Evolutionary conservation across 768 basidiomycete species (phyloP), one percentile per base, ranked within the genome.

Genomic region (Agaricus subrufescens): DNA sequence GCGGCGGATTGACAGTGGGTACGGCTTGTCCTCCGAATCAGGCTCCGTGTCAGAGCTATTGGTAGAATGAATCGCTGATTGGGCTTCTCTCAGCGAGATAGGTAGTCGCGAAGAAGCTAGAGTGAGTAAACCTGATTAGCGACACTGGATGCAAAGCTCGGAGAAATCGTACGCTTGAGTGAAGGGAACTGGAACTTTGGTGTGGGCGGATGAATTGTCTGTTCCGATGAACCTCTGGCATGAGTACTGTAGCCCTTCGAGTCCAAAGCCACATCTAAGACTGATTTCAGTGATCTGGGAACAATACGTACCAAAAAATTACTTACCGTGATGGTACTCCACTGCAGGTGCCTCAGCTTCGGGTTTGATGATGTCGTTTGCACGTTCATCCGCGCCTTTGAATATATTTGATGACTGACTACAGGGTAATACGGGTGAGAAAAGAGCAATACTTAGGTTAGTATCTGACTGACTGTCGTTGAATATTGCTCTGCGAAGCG

Each of bases 201-300:
- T 15, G 64, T 56, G 4, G 65, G 62, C 9, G 69, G 75, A 38
- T 68, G 74, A 19, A 77, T 61, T 2, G 75, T 78, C 37, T 68
- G 67, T 54, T 79, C 77, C 25, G 76, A 75, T 29, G 62, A 58
- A 64, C 77, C 75, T 29, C 67, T 70, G 14, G 63, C 62, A 51
- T 73, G 72, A 23, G 81, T 73, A 68, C 91, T 87, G 68, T 96
- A 96, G 0, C 93, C 94, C 51, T 85, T 83, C 64, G 84, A 82
- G 62, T 97, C 94, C 31, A 95, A 75, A 14, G 90, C 87, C 47
- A 94, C 76, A 60, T 86, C 91, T 91, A 50, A 19, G 29, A 55
- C 60, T 37, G 57, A 54, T 42, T 37, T 48, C 7, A 38, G 9
- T 50, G 29, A n/a, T n/a, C 11, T 19, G 14, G 11, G 45, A n/a